Conservation (phyloP, 2,329 filamentous ascomycete species). For the Sporothrix inflata region DNA sequence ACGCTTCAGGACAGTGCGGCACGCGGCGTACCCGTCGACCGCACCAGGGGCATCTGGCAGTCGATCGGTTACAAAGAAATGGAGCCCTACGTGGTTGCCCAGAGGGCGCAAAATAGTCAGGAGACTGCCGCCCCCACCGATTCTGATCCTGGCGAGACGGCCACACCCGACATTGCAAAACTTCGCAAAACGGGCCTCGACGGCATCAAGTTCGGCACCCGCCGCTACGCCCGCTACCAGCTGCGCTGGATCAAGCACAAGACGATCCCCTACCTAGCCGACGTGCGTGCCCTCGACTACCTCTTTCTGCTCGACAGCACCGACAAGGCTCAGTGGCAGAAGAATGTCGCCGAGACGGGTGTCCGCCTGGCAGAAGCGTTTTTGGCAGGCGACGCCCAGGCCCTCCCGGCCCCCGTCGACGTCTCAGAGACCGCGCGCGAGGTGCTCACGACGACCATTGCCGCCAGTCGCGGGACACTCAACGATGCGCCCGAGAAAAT, state of each 20-base stretch:
- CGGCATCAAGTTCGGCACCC: slow-evolving; percentile 77
- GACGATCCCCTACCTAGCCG: slow-evolving; percentile 68
- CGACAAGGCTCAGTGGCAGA: slow-evolving; percentile 63
- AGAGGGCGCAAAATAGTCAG: background rate
- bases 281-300: slow-evolving; percentile 55
- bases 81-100: slow-evolving; percentile 63
- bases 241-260: slow-evolving; percentile 85
- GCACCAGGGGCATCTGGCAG: slow-evolving; percentile 87
- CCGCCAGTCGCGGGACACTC: slow-evolving; percentile 39
- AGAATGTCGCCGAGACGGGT: slow-evolving; percentile 68
- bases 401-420: slow-evolving; percentile 55
- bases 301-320: slow-evolving; percentile 84
- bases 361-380: slow-evolving; percentile 65
- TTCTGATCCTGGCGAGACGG: background rate
- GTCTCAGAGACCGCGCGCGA: slow-evolving; percentile 54
- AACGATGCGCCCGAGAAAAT: slow-evolving; percentile 51
- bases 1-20: slow-evolving; percentile 43
- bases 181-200: slow-evolving; percentile 67
- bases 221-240: slow-evolving; percentile 86
- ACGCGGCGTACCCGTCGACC: slow-evolving; percentile 63
- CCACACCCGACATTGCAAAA: slow-evolving; percentile 51
- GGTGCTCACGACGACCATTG: slow-evolving; percentile 57
- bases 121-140: background rate
- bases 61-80: slow-evolving; percentile 97
- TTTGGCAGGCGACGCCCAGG: slow-evolving; percentile 52